Evolutionary conservation across 305 asterid species (phyloP).

Genomic region (Nicotiana rustica): DNA sequence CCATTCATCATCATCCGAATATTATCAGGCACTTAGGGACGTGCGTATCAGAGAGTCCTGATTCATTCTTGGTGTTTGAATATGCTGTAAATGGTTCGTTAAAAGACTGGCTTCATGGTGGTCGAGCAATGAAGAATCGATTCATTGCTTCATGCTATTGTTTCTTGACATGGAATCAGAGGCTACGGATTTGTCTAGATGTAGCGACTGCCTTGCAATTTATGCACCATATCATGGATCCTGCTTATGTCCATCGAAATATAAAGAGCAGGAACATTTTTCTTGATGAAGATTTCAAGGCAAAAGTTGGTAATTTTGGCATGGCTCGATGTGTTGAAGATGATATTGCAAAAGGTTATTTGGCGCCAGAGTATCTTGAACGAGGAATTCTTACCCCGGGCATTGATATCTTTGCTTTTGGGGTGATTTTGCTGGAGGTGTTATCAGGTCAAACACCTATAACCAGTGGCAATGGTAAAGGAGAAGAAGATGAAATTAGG

Average conservation of each 20-base stretch:
- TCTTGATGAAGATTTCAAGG: slow-evolving; percentile 71
- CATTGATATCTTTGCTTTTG: slow-evolving; percentile 69
- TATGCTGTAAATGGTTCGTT: slow-evolving; percentile 74
- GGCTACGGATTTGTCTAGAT: slow-evolving; percentile 70
- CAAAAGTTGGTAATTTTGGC: slow-evolving; percentile 80
- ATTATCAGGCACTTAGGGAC: slow-evolving; percentile 63
- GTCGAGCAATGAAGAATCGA: slow-evolving; percentile 84
- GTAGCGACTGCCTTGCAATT: slow-evolving; percentile 71
- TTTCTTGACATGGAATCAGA: slow-evolving; percentile 76
- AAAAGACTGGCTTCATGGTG: slow-evolving; percentile 93
- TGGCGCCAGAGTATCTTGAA: slow-evolving; percentile 60
- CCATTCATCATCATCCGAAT: slow-evolving; percentile 61
- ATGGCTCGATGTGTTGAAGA: slow-evolving; percentile 60
- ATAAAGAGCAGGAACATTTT: slow-evolving; percentile 70
- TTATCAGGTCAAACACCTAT: slow-evolving; percentile 65
- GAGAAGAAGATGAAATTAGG: slow-evolving; percentile 33
- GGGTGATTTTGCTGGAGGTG: slow-evolving; percentile 75
- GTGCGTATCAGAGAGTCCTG: slow-evolving; percentile 52
- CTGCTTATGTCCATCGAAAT: slow-evolving; percentile 64
- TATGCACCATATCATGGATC: slow-evolving; percentile 83
- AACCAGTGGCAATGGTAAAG: slow-evolving; percentile 38
- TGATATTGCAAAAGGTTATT: slow-evolving; percentile 50
- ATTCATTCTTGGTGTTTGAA: slow-evolving; percentile 67
- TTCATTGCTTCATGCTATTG: slow-evolving; percentile 84
- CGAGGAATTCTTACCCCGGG: slow-evolving; percentile 49